These are phyloP conservation scores for Lotus japonicus DNA, from an alignment of 306 rosid genomes.

Conservation along the genomic window DNA sequence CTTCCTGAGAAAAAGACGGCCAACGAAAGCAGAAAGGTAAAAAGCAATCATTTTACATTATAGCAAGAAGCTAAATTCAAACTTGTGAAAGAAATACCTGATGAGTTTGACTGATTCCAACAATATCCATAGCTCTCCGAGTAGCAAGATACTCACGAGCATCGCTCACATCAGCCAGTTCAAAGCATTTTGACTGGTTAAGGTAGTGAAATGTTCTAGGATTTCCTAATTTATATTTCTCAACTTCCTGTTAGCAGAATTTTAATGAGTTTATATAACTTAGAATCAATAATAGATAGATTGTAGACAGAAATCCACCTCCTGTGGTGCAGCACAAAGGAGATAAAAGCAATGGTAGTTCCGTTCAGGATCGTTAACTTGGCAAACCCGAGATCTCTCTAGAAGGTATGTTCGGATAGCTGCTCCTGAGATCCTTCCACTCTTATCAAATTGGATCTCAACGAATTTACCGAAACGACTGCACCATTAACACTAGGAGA, in stretches of 20 bases:
- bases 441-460: constrained; percentile 94
- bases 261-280: constrained; percentile 16
- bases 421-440: constrained; percentile 99
- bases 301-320: constrained; percentile 45
- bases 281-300: background rate
- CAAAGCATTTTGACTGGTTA: constrained; percentile 87
- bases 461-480: constrained; percentile 99
- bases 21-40: constrained; percentile 11
- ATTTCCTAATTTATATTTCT: constrained; percentile 82
- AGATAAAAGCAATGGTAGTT: constrained; percentile 98
- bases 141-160: constrained; percentile 96
- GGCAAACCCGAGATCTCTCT: constrained; percentile 99
- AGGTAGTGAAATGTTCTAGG: constrained; percentile 93
- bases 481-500: constrained; percentile 37
- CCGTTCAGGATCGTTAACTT: constrained; percentile 93
- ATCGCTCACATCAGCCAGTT: constrained; percentile 81
- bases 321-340: constrained; percentile 99
- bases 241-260: constrained; percentile 65
- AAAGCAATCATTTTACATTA: constrained; percentile 17
- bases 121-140: constrained; percentile 96
- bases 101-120: constrained; percentile 82
- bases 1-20: constrained; percentile 58
- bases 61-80: constrained; percentile 12
- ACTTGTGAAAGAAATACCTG: constrained; percentile 59
- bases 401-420: constrained; percentile 96